phyloP scores from a whole-genome alignment of 768 basidiomycete genomes.

The Boletus tylopilopsis region DNA sequence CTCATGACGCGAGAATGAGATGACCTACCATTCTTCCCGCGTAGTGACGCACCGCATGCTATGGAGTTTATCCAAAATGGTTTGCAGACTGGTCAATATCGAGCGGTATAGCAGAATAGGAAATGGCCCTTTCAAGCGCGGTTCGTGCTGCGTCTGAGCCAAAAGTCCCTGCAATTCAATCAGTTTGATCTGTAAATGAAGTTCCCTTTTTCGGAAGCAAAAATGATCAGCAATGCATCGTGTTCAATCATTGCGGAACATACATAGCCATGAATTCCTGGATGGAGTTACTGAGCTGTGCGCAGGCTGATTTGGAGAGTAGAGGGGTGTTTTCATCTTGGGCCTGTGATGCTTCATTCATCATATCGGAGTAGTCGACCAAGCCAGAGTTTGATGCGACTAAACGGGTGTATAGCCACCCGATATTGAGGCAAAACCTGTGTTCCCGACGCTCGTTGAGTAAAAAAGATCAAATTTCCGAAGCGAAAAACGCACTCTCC shows the following conservation, averaged over 20 bases:
- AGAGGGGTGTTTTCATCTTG: constrained; percentile 32
- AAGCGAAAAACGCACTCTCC: constrained; percentile 64
- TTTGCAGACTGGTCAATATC: constrained; percentile 77
- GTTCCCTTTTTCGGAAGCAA: constrained; percentile 58
- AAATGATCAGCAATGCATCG: constrained; percentile 2
- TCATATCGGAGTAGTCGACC: constrained; percentile 39
- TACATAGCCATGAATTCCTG: constrained; percentile 93
- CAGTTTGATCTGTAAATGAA: constrained; percentile 89
- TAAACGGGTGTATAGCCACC: constrained; percentile 91
- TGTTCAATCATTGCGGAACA: constrained; percentile 18
- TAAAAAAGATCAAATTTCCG: neutral
- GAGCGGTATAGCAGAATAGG: constrained; percentile 82
- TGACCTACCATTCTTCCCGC: constrained; percentile 81
- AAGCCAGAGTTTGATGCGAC: constrained; percentile 83
- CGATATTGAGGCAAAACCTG: constrained; percentile 90
- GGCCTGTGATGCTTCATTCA: neutral
- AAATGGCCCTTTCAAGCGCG: constrained; percentile 93
- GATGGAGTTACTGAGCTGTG: constrained; percentile 58
- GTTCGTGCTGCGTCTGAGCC: constrained; percentile 87
- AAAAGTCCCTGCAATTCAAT: constrained; percentile 84
- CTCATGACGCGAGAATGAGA: neutral
- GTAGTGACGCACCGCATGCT: constrained; percentile 98
- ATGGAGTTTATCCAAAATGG: constrained; percentile 84
- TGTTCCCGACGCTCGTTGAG: neutral
- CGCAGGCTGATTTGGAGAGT: constrained; percentile 34